Percentiles rank a stretch among this genome's conserved stretches.
These are phyloP conservation scores for Diaporthe helianthi DNA, from an alignment of 2,329 filamentous ascomycete genomes.

Conservation along the genomic window DNA sequence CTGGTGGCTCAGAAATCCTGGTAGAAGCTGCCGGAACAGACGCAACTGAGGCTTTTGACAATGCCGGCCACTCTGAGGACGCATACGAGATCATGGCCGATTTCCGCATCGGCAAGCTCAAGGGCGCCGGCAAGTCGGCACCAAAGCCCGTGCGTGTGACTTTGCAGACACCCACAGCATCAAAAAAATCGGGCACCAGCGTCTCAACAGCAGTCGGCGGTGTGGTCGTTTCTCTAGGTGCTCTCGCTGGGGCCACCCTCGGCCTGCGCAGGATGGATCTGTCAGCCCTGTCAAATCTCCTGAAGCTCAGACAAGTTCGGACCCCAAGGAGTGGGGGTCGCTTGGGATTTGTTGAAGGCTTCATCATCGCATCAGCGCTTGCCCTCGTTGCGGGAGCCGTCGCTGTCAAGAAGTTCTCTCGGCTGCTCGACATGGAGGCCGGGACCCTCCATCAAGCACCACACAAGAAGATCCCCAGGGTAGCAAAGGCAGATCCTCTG, in stretches of 20 bases:
- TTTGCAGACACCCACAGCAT: slow-evolving; percentile 15
- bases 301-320: slow-evolving; percentile 10
- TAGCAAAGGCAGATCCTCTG: slow-evolving; percentile 48
- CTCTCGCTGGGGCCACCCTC: slow-evolving; percentile 19
- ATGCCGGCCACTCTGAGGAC: slow-evolving; percentile 80
- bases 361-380: slow-evolving; percentile 45
- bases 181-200: slow-evolving; percentile 15
- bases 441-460: slow-evolving; percentile 46
- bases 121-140: slow-evolving; percentile 38
- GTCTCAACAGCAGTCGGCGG: slow-evolving; percentile 22
- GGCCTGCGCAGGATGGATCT: slow-evolving; percentile 30
- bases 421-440: slow-evolving; percentile 43
- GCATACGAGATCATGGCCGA: slow-evolving; percentile 51
- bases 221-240: slow-evolving; percentile 28
- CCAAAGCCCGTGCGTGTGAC: slow-evolving; percentile 28
- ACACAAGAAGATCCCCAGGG: slow-evolving; percentile 49
- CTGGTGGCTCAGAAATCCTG: slow-evolving; percentile 79
- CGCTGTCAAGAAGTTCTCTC: slow-evolving; percentile 41
- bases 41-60: slow-evolving; percentile 81
- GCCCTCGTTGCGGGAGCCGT: slow-evolving; percentile 44
- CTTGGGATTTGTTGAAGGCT: slow-evolving; percentile 47
- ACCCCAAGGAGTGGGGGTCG: slow-evolving; percentile 35
- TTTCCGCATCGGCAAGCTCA: slow-evolving; percentile 48
- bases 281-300: slow-evolving; percentile 36
- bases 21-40: slow-evolving; percentile 81